Percentiles rank a stretch among this genome's conserved stretches.
phyloP scores from a whole-genome alignment of 2,329 filamentous ascomycete genomes.

The Ceratocystis colombiana region DNA sequence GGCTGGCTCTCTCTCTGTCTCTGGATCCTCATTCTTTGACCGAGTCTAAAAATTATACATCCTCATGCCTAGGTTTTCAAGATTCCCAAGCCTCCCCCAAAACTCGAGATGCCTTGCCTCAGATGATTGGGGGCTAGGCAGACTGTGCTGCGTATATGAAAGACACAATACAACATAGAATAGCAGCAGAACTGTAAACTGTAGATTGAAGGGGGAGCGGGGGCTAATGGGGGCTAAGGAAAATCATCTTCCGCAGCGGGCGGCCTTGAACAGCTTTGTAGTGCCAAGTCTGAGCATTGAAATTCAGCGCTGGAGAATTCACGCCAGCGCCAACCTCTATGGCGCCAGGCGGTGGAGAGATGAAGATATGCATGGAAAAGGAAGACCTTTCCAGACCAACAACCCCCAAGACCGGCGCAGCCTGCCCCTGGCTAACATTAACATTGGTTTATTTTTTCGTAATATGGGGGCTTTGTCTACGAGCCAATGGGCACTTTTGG shows the following conservation, averaged over 20 bases:
- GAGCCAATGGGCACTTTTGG: background rate
- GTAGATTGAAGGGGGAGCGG: background rate
- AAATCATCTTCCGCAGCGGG: background rate
- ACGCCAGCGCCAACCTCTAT: background rate
- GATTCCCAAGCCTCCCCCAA: background rate
- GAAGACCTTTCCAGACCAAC: background rate
- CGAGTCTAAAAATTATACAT: background rate
- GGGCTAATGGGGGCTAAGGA: background rate
- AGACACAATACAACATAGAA: background rate
- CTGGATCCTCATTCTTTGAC: slow-evolving; percentile 7
- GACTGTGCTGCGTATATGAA: background rate
- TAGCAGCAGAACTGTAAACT: background rate
- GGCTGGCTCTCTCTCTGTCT: background rate
- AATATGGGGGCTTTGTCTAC: background rate
- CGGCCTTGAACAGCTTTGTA: too few relatives aligned
- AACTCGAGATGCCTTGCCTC: background rate
- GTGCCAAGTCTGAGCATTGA: background rate
- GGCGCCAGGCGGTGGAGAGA: slow-evolving; percentile 3
- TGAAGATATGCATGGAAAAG: slow-evolving; percentile 2
- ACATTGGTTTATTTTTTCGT: background rate
- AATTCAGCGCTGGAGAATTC: background rate
- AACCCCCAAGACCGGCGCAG: background rate
- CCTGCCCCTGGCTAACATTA: slow-evolving; percentile 10
- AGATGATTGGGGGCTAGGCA: background rate
- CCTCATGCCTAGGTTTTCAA: background rate